Evolutionary conservation across 257 asterid genomes (phyloP), one percentile per base, ranked within the genome.

Genomic region (Solanum etuberosum): DNA sequence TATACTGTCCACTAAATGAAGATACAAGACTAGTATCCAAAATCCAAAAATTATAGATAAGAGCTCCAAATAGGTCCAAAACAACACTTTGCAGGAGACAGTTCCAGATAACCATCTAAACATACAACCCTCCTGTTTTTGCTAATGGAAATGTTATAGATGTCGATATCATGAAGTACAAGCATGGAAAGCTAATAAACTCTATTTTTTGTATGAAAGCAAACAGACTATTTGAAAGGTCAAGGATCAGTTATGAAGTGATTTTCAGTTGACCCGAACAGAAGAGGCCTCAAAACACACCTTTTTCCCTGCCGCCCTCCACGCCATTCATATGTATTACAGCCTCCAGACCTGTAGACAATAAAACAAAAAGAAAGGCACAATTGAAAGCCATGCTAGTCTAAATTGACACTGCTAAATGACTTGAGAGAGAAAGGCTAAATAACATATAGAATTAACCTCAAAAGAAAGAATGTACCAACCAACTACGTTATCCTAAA

Each of bases 251-350:
- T 20, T 27, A 31, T 20, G 15, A 76, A 11, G 77, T 38, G 63
- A 14, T 25, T 12, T 77, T 34, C 85, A 84, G 70, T 27, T 14
- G 61, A 71, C 48, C 18, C 29, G 76, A 59, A 80, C 34, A 83
- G 61, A 71, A 27, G 25, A 35, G 27, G 29, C 71, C 40, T 61
- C 14, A 40, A 48, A 87, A 29, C 90, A 9, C 31, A 94, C 99
- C 99, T 92, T 95, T 90, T 89, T 91, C 57, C 91, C 95, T 16
- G 90, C 88, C 48, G 91, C 93, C 83, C 94, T 93, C 97, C 92
- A 95, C 89, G 98, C 98, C 99, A 96, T 96, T 93, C 84, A 91
- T 74, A 90, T 82, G 86, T 37, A 83, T 74, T 85, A 68, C 83
- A 88, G 83, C 85, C 67, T 85, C 88, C 83, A 73, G 78, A 70